Base-by-base conservation (phyloP, 257 asterid genomes). In the Solanum appendiculatum region DNA sequence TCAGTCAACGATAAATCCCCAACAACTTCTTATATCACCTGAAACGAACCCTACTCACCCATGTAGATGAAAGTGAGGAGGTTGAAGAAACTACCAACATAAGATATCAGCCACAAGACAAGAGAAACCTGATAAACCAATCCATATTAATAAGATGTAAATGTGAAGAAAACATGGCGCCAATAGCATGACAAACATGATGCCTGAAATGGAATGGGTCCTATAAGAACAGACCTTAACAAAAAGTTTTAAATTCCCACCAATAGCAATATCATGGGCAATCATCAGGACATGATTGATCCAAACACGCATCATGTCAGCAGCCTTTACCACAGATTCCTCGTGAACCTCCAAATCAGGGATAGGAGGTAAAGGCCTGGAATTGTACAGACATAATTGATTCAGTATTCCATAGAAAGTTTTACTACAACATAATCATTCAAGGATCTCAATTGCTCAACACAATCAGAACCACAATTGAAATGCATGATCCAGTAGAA, bases 311-410 rank as follows among this genome's bases (percentile, higher is more conserved):
- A 93, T 64, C 89, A 92, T 92, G 89, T 95, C 99, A 89, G 98
- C 98, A 91, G 93, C 95, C 92, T 89, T 91, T 48, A 91, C 29
- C 86, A 90, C 93, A 88, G 91, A 86, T 88, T 93, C 98, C 91
- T 95, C 99, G 6, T 98, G 89, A 87, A 97, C 87, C 89, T 92
- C 97, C 89, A 97, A 92, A 90, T 91, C 93, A 75, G 99, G 99
- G 81, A 97, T 94, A 33, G 99, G 99, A n/a, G 99, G 99, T 87
- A 95, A 90, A 82, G 99, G 99, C 90, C 99, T 97, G 86, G 68
- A 80, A 85, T 75, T 85, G 70, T 18, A 48, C 29, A 81, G n/a
- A 81, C 12, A 48, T 18, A 18, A 81, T 48, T 29, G 68, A 48
- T 46, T 48, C 68, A 12, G 27, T 68, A 82, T 56, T 70, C 78